These are phyloP conservation scores for Candida peoriensis DNA, from an alignment of 805 yeast genomes.

Conservation along the genomic window DNA sequence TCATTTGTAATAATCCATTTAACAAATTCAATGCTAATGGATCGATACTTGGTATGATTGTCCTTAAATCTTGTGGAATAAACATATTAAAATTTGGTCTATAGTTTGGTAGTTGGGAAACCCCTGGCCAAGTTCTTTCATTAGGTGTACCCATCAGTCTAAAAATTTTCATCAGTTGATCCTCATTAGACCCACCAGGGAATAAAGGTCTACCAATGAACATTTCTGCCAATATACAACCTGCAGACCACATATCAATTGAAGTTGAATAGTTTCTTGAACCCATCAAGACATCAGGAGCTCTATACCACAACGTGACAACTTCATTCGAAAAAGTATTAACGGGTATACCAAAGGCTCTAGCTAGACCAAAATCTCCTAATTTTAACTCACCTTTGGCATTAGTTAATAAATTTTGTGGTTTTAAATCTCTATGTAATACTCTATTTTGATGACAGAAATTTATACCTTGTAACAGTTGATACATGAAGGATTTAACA, in stretches of 20 bases:
- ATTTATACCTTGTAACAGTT: slow-evolving; percentile 78
- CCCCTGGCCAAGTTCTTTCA: slow-evolving; percentile 97
- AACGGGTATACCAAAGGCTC: slow-evolving; percentile 97
- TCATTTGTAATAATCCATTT: slow-evolving; percentile 74
- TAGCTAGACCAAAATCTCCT: slow-evolving; percentile 95
- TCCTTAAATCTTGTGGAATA: slow-evolving; percentile 82
- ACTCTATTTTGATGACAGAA: slow-evolving; percentile 62
- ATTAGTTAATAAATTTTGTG: slow-evolving; percentile 88
- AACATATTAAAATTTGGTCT: slow-evolving; percentile 78
- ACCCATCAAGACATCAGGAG: slow-evolving; percentile 94
- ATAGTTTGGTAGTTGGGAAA: slow-evolving; percentile 83
- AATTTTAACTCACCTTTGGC: slow-evolving; percentile 86
- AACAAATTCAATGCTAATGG: slow-evolving; percentile 78
- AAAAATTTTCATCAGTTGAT: slow-evolving; percentile 87
- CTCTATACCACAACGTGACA: slow-evolving; percentile 96
- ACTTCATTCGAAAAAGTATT: slow-evolving; percentile 97
- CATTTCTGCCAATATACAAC: slow-evolving; percentile 98
- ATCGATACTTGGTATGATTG: slow-evolving; percentile 74
- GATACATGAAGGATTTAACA: slow-evolving; percentile 91
- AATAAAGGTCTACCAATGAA: slow-evolving; percentile 95
- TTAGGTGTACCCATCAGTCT: slow-evolving; percentile 95
- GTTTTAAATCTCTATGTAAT: slow-evolving; percentile 78
- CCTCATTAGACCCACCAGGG: slow-evolving; percentile 95
- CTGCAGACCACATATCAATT: slow-evolving; percentile 98
- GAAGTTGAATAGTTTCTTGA: slow-evolving; percentile 95